Conservation (phyloP, 768 basidiomycete genomes). For the Agrocybe pediades region DNA sequence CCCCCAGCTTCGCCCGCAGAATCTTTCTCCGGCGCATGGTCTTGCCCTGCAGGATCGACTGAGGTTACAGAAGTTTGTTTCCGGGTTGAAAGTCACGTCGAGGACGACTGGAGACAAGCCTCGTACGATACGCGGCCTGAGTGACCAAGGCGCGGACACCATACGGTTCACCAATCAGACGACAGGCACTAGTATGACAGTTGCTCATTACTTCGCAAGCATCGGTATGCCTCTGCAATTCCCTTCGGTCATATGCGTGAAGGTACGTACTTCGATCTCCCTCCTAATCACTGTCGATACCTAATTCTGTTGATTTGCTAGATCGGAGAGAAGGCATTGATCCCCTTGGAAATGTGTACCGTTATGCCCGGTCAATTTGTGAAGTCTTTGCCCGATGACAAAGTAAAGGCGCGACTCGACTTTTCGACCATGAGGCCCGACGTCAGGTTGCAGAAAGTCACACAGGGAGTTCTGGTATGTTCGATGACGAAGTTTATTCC, state of each 20-base stretch:
- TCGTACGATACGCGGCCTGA: conserved; percentile 59
- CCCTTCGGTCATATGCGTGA: conserved; percentile 56
- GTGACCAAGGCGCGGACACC: conserved; percentile 45
- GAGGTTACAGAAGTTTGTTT: conserved; percentile 37
- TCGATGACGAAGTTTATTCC: conserved; percentile 13
- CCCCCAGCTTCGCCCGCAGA: neutral
- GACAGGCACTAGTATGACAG: conserved; percentile 47
- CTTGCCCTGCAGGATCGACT: conserved; percentile 56
- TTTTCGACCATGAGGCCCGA: conserved; percentile 69
- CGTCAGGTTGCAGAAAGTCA: conserved; percentile 61
- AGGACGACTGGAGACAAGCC: conserved; percentile 28
- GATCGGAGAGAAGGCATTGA: conserved; percentile 61
- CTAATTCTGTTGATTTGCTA: conserved; percentile 22
- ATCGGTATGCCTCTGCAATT: conserved; percentile 35
- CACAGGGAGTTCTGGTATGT: conserved; percentile 53
- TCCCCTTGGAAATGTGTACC: conserved; percentile 68
- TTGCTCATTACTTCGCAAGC: conserved; percentile 35
- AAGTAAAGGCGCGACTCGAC: conserved; percentile 59
- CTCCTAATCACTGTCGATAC: neutral
- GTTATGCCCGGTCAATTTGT: conserved; percentile 70
- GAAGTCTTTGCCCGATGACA: conserved; percentile 69
- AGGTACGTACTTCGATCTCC: conserved; percentile 38
- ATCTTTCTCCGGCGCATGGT: conserved; percentile 25
- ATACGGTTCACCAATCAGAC: conserved; percentile 50
- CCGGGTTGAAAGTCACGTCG: conserved; percentile 33